phyloP scores from a whole-genome alignment of 345 rosid species.

The Kandelia obovata region DNA sequence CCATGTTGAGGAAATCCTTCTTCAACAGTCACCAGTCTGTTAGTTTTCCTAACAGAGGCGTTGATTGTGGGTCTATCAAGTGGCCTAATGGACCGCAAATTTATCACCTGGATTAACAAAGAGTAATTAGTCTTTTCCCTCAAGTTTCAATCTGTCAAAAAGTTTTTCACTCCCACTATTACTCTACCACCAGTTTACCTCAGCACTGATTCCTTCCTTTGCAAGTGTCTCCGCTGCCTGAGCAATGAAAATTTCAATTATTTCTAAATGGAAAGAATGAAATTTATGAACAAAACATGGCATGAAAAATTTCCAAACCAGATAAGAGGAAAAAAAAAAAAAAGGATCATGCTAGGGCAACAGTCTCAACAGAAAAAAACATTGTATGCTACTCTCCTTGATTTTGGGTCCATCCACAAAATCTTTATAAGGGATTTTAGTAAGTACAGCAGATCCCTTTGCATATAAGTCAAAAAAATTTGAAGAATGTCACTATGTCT shows the following conservation, averaged over 20 bases:
- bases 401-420: too few relatives aligned
- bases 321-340: too few relatives aligned
- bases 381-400: too few relatives aligned
- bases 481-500: too few relatives aligned
- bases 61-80: constrained; percentile 81
- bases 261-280: background rate
- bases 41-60: constrained; percentile 88
- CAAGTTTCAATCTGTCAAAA: background rate
- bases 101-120: constrained; percentile 55
- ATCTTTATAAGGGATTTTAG: too few relatives aligned
- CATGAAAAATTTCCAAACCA: constrained; percentile 2
- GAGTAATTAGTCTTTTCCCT: background rate
- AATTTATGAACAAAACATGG: background rate
- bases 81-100: constrained; percentile 81
- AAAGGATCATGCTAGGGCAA: too few relatives aligned
- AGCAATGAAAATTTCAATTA: constrained; percentile 13
- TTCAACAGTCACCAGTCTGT: constrained; percentile 90
- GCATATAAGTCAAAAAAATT: too few relatives aligned
- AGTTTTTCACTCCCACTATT: background rate
- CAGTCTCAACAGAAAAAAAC: too few relatives aligned
- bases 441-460: too few relatives aligned
- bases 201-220: constrained; percentile 82
- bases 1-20: constrained; percentile 97
- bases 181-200: constrained; percentile 43
- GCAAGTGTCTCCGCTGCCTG: constrained; percentile 87